phyloP scores from a whole-genome alignment of 2,329 filamentous ascomycete genomes.

The Aspergillus quadrilineatus region DNA sequence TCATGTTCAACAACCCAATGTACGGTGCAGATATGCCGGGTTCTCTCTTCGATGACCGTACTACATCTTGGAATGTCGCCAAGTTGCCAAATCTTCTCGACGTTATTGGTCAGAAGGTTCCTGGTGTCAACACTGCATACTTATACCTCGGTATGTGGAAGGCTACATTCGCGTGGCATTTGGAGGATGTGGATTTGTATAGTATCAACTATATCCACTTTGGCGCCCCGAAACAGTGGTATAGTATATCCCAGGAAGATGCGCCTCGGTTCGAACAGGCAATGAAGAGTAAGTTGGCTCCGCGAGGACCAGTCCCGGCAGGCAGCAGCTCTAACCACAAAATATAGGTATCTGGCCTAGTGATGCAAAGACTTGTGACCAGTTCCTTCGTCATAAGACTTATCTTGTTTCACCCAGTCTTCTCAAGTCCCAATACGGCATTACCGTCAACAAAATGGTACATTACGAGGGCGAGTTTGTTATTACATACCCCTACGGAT shows the following conservation, averaged over 20 bases:
- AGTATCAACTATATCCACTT: constrained; percentile 99
- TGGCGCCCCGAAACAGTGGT: constrained; percentile 98
- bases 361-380: constrained; percentile 91
- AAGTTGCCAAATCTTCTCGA: constrained; percentile 92
- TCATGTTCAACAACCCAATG: constrained; percentile 90
- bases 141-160: constrained; percentile 99
- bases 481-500: constrained; percentile 97
- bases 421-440: constrained; percentile 82
- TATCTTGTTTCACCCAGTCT: constrained; percentile 92
- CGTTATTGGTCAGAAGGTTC: constrained; percentile 90
- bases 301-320: neutral
- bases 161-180: constrained; percentile 97
- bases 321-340: constrained; percentile 3
- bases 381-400: constrained; percentile 96
- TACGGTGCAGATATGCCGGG: constrained; percentile 97
- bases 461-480: constrained; percentile 97
- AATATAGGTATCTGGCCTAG: constrained; percentile 72
- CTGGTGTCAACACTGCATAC: constrained; percentile 96
- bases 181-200: constrained; percentile 98
- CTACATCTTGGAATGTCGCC: constrained; percentile 87
- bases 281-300: constrained; percentile 67
- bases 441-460: constrained; percentile 93
- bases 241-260: constrained; percentile 96
- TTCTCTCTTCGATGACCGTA: constrained; percentile 82
- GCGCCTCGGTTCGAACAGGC: constrained; percentile 87